Percentiles rank a stretch among this genome's conserved stretches.
Conservation (phyloP, 139 green algal genomes). For the Picochlorum sp. region DNA sequence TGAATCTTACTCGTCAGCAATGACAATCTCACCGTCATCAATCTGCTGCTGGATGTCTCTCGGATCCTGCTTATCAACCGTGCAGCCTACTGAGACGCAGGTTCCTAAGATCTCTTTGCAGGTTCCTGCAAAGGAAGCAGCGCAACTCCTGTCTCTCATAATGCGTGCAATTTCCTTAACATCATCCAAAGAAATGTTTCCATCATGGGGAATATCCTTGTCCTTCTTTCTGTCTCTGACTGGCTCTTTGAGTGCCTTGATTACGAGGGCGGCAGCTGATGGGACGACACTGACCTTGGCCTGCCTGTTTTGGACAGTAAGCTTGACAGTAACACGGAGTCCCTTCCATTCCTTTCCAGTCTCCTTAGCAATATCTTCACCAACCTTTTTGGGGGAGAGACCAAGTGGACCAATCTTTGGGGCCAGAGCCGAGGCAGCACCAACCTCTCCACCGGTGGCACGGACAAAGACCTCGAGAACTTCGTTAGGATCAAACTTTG, state of each 20-base stretch:
- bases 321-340: constrained; percentile 95
- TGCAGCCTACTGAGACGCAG: constrained; percentile 92
- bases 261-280: constrained; percentile 88
- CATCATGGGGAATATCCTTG: constrained; percentile 98
- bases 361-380: constrained; percentile 99
- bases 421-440: constrained; percentile 93
- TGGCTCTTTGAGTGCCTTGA: constrained; percentile 98
- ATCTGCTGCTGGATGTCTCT: constrained; percentile 81
- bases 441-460: constrained; percentile 95
- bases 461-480: constrained; percentile 82
- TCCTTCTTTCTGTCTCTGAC: constrained; percentile 92
- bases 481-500: constrained; percentile 89
- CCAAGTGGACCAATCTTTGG: constrained; percentile 99
- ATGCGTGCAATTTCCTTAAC: constrained; percentile 91
- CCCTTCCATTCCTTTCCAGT: constrained; percentile 99
- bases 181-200: constrained; percentile 91
- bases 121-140: constrained; percentile 74
- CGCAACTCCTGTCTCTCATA: constrained; percentile 87
- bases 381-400: constrained; percentile 99
- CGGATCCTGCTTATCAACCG: constrained; percentile 89
- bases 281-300: constrained; percentile 96
- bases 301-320: constrained; percentile 97
- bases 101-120: constrained; percentile 99
- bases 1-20: constrained; percentile 39
- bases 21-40: constrained; percentile 67